A percentile compares a stretch with the other conserved stretches of the same genome.
Evolutionary conservation across 257 asterid genomes (phyloP).

Genomic region (Plantago ovata): DNA sequence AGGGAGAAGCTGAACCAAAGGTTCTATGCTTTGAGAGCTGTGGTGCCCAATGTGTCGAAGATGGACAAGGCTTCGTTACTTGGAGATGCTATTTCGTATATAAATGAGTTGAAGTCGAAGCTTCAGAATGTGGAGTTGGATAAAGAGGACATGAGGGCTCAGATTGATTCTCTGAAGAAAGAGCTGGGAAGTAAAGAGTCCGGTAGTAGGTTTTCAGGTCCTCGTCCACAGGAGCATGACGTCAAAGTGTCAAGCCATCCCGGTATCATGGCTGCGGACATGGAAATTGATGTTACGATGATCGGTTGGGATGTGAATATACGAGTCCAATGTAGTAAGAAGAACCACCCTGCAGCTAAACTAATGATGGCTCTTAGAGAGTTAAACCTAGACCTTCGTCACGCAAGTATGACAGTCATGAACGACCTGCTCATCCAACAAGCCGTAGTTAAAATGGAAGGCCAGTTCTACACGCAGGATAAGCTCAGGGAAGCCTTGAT

Average conservation of each 20-base stretch:
- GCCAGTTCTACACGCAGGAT: slow-evolving; percentile 53
- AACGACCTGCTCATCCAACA: slow-evolving; percentile 84
- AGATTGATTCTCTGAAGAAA: slow-evolving; percentile 48
- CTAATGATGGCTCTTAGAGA: slow-evolving; percentile 70
- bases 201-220: slow-evolving; percentile 1
- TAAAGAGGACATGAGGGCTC: slow-evolving; percentile 45
- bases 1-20: slow-evolving; percentile 84
- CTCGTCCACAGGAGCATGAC: slow-evolving; percentile 25
- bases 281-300: slow-evolving; percentile 73
- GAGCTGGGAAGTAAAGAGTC: slow-evolving; percentile 34
- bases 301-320: slow-evolving; percentile 74
- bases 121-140: slow-evolving; percentile 43
- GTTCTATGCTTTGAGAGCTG: slow-evolving; percentile 78
- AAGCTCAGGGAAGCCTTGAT: slow-evolving; percentile 65
- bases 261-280: slow-evolving; percentile 23
- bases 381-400: slow-evolving; percentile 62
- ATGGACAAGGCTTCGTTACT: slow-evolving; percentile 94
- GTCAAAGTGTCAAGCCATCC: slow-evolving; percentile 6
- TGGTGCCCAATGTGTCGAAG: slow-evolving; percentile 81
- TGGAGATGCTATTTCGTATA: slow-evolving; percentile 78
- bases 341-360: slow-evolving; percentile 82
- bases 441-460: slow-evolving; percentile 77
- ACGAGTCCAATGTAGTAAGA: slow-evolving; percentile 60
- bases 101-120: slow-evolving; percentile 63
- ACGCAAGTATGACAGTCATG: slow-evolving; percentile 75